Conservation (phyloP, 192 early-diverging fungal species). For the Spinellus fusiger region DNA sequence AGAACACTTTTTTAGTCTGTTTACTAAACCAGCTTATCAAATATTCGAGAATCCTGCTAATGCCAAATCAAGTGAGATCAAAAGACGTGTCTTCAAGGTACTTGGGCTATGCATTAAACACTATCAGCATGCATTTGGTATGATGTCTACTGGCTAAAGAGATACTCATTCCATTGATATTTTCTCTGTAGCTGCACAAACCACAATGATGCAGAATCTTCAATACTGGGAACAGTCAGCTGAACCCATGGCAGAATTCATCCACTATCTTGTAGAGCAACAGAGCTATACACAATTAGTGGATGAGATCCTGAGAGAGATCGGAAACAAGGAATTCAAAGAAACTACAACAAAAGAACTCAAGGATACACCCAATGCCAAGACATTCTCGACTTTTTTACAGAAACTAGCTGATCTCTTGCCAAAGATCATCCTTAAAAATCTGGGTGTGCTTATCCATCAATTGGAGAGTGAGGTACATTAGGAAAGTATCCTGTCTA, state of each 20-base stretch:
- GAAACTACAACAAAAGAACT: conserved; percentile 33
- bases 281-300: conserved; percentile 62
- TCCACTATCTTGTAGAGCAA: conserved; percentile 53
- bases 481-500: background rate
- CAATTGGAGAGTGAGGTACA: conserved; percentile 87
- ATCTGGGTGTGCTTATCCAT: conserved; percentile 78
- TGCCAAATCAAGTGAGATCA: conserved; percentile 55
- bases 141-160: background rate
- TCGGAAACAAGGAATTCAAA: conserved; percentile 55
- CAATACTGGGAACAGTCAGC: conserved; percentile 82
- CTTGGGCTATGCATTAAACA: conserved; percentile 73
- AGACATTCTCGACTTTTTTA: conserved; percentile 80
- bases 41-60: conserved; percentile 74
- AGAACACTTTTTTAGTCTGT: conserved; percentile 38
- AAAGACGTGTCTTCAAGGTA: conserved; percentile 54
- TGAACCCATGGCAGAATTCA: conserved; percentile 76
- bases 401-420: conserved; percentile 73
- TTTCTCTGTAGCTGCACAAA: conserved; percentile 48
- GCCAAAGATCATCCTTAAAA: conserved; percentile 80
- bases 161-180: background rate
- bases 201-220: conserved; percentile 74
- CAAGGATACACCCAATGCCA: conserved; percentile 75
- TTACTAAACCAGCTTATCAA: conserved; percentile 71
- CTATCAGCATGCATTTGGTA: conserved; percentile 73
- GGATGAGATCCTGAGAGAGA: conserved; percentile 67